phyloP scores from a whole-genome alignment of 306 rosid species.

The Cyamopsis tetragonoloba region DNA sequence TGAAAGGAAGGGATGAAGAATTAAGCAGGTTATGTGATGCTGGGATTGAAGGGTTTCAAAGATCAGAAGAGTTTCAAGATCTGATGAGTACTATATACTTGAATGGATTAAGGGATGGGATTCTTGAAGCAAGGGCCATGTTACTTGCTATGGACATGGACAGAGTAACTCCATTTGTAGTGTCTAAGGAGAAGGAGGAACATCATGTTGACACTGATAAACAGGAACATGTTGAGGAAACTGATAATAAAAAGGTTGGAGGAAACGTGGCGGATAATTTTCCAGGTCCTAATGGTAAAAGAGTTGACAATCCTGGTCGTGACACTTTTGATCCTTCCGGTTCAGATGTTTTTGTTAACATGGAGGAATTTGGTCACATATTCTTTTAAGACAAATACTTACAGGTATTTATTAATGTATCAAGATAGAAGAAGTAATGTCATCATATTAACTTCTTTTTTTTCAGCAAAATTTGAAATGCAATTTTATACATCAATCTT shows the following conservation, averaged over 20 bases:
- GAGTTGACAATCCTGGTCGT: not conserved
- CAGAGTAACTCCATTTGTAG: not conserved
- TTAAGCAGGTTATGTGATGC: not conserved
- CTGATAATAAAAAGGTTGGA: not conserved
- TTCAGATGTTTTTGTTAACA: too few species aligned
- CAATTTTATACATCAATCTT: too few species aligned
- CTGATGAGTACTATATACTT: not conserved
- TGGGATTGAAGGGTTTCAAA: not conserved
- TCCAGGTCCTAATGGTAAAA: not conserved
- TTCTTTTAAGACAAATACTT: not conserved
- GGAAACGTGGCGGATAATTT: not conserved
- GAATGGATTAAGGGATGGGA: not conserved
- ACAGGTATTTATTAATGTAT: too few species aligned
- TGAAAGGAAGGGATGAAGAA: not conserved
- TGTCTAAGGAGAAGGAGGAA: not conserved
- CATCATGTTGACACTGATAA: too few species aligned
- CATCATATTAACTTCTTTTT: too few species aligned
- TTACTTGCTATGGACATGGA: not conserved
- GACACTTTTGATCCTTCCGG: not conserved
- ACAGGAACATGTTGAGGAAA: too few species aligned
- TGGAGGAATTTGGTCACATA: not conserved
- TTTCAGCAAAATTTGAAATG: too few species aligned
- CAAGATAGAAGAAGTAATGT: too few species aligned
- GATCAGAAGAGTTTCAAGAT: not conserved
- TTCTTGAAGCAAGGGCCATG: not conserved